Base-by-base conservation (phyloP, 129 eudicot species). In the Solidago caesia region DNA sequence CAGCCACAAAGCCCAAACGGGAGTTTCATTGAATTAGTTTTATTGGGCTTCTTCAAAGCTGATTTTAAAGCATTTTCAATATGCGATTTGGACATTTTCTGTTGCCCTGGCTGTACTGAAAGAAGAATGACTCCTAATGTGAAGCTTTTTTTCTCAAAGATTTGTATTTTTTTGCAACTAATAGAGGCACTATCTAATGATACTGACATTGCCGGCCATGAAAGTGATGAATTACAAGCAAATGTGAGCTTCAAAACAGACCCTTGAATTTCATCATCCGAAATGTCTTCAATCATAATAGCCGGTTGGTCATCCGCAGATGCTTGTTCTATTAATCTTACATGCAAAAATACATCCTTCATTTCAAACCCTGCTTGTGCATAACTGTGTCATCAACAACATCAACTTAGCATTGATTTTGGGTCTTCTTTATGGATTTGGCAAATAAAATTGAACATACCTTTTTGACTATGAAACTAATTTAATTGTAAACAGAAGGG, bases 1-100 rank as follows among this genome's bases (percentile, higher is more conserved):
- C 97, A 91, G 70, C 99, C 99, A 80, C 99, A 95, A 60, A 95
- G 91, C 75, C 99, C 96, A 75, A 95, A 95, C 0, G 99, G 83
- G 7, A 95, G 90, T 90, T 95, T 95, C 87, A 87, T 87, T 1
- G 85, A 70, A n/a, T 73, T 79, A 25, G 82, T 84, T 58, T 79
- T 71, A 27, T 60, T 81, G 0, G 94, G 91, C 89, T 84, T 95
- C 79, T 87, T 95, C 16, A 84, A 73, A 29, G 96, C 89, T 0
- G 82, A 82, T 77, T 82, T 91, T 44, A 95, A 80, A 0, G 90
- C 99, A 72, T 67, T 85, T 55, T 91, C 99, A 57, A 95, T 59
- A 75, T 84, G 76, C 7, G 79, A 72, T 71, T 81, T 91, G 63
- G 85, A 85, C 82, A 78, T 66, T 68, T 84, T 95, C 65, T 95